These are phyloP conservation scores for Gonium pectorale DNA, from an alignment of 139 green algal genomes.

Conservation along the genomic window DNA sequence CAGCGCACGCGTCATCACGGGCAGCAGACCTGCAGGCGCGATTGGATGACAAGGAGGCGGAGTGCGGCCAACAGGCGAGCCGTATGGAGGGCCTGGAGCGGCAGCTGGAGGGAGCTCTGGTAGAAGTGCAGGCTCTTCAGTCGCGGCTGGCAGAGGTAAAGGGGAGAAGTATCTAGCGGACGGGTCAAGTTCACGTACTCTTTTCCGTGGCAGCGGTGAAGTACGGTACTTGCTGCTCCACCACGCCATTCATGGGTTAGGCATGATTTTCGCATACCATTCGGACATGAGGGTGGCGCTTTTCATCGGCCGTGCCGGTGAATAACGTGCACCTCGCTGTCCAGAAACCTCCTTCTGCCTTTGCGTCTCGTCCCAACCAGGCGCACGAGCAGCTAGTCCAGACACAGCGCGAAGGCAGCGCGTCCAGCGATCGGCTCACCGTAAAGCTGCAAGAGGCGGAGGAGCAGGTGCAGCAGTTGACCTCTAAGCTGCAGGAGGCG, in stretches of 20 bases:
- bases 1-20: not conserved
- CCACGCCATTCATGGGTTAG: too few species aligned
- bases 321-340: not conserved
- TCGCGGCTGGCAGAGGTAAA: conserved; percentile 1
- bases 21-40: not conserved
- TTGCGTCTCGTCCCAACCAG: too few species aligned
- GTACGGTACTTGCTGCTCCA: too few species aligned
- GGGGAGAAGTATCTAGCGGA: too few species aligned
- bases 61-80: not conserved
- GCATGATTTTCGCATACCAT: too few species aligned
- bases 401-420: not conserved
- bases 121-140: conserved; percentile 7
- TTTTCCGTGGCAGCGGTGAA: too few species aligned
- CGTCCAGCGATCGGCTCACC: not conserved
- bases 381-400: conserved; percentile 2
- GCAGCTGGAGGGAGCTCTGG: conserved; percentile 30
- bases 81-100: conserved; percentile 8
- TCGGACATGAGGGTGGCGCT: too few species aligned
- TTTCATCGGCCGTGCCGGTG: too few species aligned
- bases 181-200: too few species aligned
- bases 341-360: too few species aligned
- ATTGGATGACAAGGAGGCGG: not conserved
- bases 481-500: not conserved
- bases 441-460: not conserved
- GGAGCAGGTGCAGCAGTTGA: not conserved